A percentile compares a stretch with the other conserved stretches of the same genome.
These are phyloP conservation scores for Colletotrichum sidae DNA, from an alignment of 2,329 filamentous ascomycete species.

Conservation along the genomic window DNA sequence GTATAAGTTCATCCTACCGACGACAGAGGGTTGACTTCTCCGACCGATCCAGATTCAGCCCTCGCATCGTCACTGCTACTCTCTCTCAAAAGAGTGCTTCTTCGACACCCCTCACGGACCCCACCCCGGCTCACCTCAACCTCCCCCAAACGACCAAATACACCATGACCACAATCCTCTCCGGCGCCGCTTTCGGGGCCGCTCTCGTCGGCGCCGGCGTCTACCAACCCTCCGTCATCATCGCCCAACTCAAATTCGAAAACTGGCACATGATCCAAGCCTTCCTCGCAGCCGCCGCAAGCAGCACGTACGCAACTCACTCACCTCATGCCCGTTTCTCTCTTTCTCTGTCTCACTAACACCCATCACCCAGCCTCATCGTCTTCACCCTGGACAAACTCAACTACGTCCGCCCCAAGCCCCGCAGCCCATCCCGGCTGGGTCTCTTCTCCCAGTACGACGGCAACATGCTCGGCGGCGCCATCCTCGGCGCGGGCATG, in stretches of 20 bases:
- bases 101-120: too few relatives aligned
- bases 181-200: slow-evolving; percentile 71
- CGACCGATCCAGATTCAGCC: slow-evolving; percentile 1
- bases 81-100: neutral
- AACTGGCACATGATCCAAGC: slow-evolving; percentile 75
- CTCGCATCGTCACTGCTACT: neutral
- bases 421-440: slow-evolving; percentile 63
- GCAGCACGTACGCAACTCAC: slow-evolving; percentile 66
- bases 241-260: slow-evolving; percentile 68
- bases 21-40: neutral
- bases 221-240: slow-evolving; percentile 68
- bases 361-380: slow-evolving; percentile 49
- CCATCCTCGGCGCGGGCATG: slow-evolving; percentile 74
- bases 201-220: slow-evolving; percentile 71
- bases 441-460: slow-evolving; percentile 67
- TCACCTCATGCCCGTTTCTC: too few relatives aligned
- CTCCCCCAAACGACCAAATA: neutral
- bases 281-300: slow-evolving; percentile 72
- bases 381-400: slow-evolving; percentile 59
- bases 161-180: slow-evolving; percentile 49
- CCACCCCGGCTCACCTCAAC: neutral
- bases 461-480: slow-evolving; percentile 73
- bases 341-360: slow-evolving; percentile 36
- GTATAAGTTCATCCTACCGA: slow-evolving; percentile 23
- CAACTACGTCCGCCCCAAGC: slow-evolving; percentile 55